Conservation (phyloP, 108 stramenopile genomes). For the Nannochloropsis gaditana region DNA sequence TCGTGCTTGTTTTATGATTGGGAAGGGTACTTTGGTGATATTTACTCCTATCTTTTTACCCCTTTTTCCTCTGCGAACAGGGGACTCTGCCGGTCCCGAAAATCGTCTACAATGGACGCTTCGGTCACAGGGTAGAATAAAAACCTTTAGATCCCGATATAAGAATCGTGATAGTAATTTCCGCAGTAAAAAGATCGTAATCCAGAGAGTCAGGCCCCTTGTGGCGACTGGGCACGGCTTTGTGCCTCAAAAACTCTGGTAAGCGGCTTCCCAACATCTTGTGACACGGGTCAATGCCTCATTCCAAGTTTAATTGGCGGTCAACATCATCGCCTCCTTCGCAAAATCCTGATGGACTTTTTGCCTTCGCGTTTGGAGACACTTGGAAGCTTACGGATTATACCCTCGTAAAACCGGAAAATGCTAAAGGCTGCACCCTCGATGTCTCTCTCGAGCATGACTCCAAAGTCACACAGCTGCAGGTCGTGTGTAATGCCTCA, state of each 20-base stretch:
- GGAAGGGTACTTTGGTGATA: no score
- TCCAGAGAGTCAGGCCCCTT: no score
- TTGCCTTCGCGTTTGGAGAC: neutral
- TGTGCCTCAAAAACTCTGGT: neutral
- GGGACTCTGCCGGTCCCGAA: no score
- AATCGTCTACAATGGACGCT: no score
- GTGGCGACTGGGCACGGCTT: neutral
- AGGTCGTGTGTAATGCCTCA: constrained; percentile 12
- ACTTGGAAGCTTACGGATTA: neutral
- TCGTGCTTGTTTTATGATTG: no score
- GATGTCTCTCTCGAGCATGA: neutral
- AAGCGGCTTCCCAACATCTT: neutral
- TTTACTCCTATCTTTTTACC: no score
- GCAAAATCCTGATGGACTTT: neutral
- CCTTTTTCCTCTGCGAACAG: no score
- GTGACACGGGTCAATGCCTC: neutral
- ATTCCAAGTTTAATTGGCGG: neutral
- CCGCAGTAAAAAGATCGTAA: no score
- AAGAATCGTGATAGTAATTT: no score
- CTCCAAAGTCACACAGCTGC: neutral
- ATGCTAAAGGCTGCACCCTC: neutral
- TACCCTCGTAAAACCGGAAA: neutral
- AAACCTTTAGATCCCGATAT: no score
- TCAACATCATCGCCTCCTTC: neutral
- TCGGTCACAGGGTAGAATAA: no score